Evolutionary conservation across 257 asterid species (phyloP).

Genomic region (Solanum lycopersicoides): DNA sequence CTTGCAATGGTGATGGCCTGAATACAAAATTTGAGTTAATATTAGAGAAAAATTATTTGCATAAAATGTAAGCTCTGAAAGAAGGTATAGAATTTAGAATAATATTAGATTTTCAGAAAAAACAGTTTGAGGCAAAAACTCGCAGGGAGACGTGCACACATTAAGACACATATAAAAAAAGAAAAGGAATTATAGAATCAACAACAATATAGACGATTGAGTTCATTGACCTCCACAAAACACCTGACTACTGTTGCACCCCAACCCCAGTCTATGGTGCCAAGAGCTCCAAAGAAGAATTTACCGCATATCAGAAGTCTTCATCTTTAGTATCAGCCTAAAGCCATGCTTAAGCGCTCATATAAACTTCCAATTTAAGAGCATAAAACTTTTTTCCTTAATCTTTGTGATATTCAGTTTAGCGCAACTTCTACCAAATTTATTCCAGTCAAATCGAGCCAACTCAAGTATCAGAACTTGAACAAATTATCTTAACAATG

Average conservation of each 20-base stretch:
- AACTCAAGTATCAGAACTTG: not conserved
- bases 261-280: not conserved
- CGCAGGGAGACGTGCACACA: not conserved
- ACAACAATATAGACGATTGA: not conserved
- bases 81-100: not conserved
- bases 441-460: not conserved
- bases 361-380: not conserved
- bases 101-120: not conserved
- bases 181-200: not conserved
- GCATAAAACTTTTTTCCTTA: not conserved
- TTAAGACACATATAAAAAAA: not conserved
- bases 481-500: not conserved
- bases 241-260: not conserved
- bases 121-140: not conserved
- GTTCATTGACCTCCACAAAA: not conserved
- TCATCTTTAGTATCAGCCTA: not conserved
- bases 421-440: not conserved
- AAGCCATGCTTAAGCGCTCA: not conserved
- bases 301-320: not conserved
- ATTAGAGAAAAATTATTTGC: not conserved
- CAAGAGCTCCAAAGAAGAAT: not conserved
- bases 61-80: not conserved
- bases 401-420: not conserved
- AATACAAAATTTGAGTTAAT: constrained; percentile 9
- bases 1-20: constrained; percentile 90